Conservation (phyloP, 305 asterid species). For the Fraxinus albicans region DNA sequence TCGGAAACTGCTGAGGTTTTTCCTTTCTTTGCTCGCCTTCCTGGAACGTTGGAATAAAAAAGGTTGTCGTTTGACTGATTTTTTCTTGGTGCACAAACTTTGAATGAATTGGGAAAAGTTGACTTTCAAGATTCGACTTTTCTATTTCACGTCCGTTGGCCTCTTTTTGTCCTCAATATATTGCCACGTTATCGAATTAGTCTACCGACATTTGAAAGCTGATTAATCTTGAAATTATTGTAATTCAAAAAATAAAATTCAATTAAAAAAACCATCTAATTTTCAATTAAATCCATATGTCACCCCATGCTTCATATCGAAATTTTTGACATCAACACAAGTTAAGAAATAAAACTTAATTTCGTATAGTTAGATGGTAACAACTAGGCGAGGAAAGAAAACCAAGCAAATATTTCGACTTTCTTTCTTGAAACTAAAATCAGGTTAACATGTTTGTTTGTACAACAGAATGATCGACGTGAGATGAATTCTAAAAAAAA, state of each 20-base stretch:
- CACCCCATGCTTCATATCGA: background rate
- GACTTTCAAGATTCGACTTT: background rate
- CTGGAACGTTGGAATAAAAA: background rate
- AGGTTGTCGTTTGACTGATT: background rate
- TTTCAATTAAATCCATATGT: background rate
- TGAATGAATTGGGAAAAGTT: background rate
- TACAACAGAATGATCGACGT: background rate
- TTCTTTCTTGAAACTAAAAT: too few relatives aligned
- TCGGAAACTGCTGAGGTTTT: conserved; percentile 20
- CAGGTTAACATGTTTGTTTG: background rate
- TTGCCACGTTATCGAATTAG: background rate
- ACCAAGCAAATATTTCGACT: too few relatives aligned
- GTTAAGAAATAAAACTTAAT: too few relatives aligned
- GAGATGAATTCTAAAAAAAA: background rate
- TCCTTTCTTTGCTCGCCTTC: conserved; percentile 13
- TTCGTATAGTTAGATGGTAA: too few relatives aligned
- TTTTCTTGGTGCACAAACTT: background rate
- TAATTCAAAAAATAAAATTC: background rate
- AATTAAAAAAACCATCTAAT: too few relatives aligned
- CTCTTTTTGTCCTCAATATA: background rate
- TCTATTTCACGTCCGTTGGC: background rate
- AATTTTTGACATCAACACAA: too few relatives aligned
- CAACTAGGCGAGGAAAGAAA: too few relatives aligned
- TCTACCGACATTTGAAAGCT: background rate
- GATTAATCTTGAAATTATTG: background rate